These are phyloP conservation scores for Thalassiosira livingstoniorum DNA, from an alignment of 352 stramenopile genomes.

Conservation along the genomic window DNA sequence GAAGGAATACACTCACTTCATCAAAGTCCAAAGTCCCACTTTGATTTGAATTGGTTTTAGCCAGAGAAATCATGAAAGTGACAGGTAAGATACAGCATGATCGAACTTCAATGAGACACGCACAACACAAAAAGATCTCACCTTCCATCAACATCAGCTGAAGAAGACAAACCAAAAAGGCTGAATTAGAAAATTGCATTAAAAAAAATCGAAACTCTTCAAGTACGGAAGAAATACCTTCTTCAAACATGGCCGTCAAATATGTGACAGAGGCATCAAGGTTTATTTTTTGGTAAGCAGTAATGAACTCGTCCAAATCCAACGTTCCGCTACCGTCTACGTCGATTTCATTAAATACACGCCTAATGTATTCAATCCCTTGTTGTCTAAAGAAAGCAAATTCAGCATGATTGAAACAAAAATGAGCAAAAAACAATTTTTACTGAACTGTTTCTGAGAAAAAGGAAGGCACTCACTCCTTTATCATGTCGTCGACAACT, in stretches of 20 bases:
- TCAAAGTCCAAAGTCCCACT: constrained; percentile 32
- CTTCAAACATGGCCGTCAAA: constrained; percentile 60
- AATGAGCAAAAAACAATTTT: background rate
- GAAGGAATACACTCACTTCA: background rate
- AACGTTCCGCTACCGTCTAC: constrained; percentile 61
- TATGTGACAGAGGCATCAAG: constrained; percentile 44
- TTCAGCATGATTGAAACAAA: background rate
- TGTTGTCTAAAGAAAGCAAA: constrained; percentile 26
- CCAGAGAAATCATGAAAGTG: too few species aligned
- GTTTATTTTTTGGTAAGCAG: constrained; percentile 54
- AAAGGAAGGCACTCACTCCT: constrained; percentile 44
- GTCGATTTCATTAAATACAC: constrained; percentile 77
- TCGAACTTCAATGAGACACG: too few species aligned
- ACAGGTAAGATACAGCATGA: too few species aligned
- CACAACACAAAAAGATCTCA: too few species aligned
- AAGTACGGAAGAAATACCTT: too few species aligned
- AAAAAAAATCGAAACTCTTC: too few species aligned
- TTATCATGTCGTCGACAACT: constrained; percentile 65
- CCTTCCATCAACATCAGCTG: constrained; percentile 63
- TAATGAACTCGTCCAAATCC: constrained; percentile 69
- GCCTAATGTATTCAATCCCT: constrained; percentile 50
- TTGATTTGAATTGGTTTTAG: too few species aligned
- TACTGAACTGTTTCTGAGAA: too few species aligned
- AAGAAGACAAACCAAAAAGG: too few species aligned
- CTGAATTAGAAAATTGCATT: too few species aligned